Percentiles rank a stretch among this genome's conserved stretches.
phyloP scores from a whole-genome alignment of 2,329 filamentous ascomycete genomes.

The Diaporthe destruens region DNA sequence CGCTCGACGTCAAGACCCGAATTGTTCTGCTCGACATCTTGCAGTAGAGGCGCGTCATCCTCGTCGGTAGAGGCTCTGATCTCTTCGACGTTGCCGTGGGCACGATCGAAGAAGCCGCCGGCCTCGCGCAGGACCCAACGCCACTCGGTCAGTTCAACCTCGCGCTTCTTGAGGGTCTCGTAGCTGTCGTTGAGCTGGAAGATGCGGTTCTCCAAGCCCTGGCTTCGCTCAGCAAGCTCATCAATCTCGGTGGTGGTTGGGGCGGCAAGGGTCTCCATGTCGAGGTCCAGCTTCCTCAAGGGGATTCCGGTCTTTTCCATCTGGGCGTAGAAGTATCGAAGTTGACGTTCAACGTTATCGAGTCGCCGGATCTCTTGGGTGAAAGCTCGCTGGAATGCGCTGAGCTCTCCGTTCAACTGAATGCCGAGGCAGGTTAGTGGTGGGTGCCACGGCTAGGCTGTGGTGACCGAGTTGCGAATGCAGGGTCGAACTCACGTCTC shows the following conservation, averaged over 20 bases:
- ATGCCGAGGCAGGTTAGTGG: slow-evolving; percentile 41
- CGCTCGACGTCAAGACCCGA: slow-evolving; percentile 77
- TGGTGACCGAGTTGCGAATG: slow-evolving; percentile 42
- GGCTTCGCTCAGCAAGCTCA: slow-evolving; percentile 90
- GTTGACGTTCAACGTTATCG: slow-evolving; percentile 97
- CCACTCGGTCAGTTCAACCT: slow-evolving; percentile 98
- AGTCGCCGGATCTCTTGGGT: slow-evolving; percentile 97
- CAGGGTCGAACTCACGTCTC: slow-evolving; percentile 77
- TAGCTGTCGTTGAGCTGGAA: slow-evolving; percentile 97
- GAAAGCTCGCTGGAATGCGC: slow-evolving; percentile 96
- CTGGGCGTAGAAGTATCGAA: slow-evolving; percentile 94
- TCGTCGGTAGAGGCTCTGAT: slow-evolving; percentile 91
- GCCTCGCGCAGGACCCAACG: slow-evolving; percentile 97
- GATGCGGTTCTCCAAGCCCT: slow-evolving; percentile 91
- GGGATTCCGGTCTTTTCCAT: slow-evolving; percentile 93
- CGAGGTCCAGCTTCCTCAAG: slow-evolving; percentile 91
- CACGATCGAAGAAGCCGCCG: slow-evolving; percentile 96
- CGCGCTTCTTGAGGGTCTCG: slow-evolving; percentile 96
- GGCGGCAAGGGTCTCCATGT: slow-evolving; percentile 85
- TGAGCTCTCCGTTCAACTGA: slow-evolving; percentile 91
- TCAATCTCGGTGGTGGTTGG: slow-evolving; percentile 96
- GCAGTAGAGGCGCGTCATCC: slow-evolving; percentile 92
- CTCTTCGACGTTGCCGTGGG: slow-evolving; percentile 95
- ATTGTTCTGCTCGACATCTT: slow-evolving; percentile 89
- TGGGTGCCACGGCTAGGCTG: slow-evolving; percentile 15